Conservation (phyloP, 2,329 filamentous ascomycete genomes). For the Cercospora beticola region DNA sequence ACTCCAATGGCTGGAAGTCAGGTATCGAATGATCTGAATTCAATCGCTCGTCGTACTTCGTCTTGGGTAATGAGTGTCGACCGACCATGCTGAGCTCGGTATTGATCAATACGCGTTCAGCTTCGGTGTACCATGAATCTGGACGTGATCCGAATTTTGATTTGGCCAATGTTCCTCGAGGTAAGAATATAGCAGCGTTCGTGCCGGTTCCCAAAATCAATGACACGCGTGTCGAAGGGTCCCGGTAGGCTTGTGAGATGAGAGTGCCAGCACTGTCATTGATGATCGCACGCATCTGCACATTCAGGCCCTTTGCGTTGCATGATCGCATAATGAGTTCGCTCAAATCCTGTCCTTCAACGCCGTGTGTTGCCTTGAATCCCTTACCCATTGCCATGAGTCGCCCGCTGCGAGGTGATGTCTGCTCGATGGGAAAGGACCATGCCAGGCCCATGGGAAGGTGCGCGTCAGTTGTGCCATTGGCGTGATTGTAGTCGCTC, state of each 20-base stretch:
- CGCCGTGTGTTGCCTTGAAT: constrained; percentile 59
- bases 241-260: constrained; percentile 61
- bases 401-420: constrained; percentile 57
- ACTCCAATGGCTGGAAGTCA: constrained; percentile 65
- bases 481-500: constrained; percentile 42
- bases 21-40: constrained; percentile 58
- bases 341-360: constrained; percentile 60
- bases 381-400: constrained; percentile 66
- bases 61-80: constrained; percentile 57
- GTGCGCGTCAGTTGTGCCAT: constrained; percentile 37
- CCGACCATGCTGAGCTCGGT: constrained; percentile 68
- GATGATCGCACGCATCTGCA: constrained; percentile 61
- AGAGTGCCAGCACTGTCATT: constrained; percentile 64
- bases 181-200: constrained; percentile 63
- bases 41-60: constrained; percentile 61
- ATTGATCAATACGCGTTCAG: constrained; percentile 63
- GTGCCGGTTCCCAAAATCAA: constrained; percentile 65
- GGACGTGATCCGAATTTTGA: constrained; percentile 59
- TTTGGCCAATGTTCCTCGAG: constrained; percentile 53
- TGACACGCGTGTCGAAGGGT: constrained; percentile 61
- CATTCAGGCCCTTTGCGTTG: constrained; percentile 53
- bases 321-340: constrained; percentile 61
- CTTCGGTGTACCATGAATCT: constrained; percentile 55
- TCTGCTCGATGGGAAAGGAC: constrained; percentile 67
- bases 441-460: constrained; percentile 63